Base-by-base conservation (phyloP, 768 basidiomycete genomes). In the Lyophyllum semitale region DNA sequence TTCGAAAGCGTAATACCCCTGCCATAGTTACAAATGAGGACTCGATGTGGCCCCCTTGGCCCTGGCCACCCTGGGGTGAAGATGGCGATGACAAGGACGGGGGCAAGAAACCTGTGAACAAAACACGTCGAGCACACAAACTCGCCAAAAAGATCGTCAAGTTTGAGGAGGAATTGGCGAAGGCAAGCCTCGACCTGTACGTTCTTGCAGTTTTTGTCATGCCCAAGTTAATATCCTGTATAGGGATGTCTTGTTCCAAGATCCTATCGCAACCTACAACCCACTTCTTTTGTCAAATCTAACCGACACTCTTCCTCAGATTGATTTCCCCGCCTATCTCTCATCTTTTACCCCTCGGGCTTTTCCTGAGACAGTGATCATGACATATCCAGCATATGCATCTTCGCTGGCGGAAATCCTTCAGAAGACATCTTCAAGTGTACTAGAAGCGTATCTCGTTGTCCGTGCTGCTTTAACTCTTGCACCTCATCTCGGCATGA, bases 241-340 rank as follows among this genome's bases (percentile, higher is more conserved):
- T 58, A 88, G 87, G 23, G 89, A 88, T 63, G 77, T 86, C 29
- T 73, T 90, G 42, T 79, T 82, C 57, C 85, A 88, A 68, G 88
- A 98, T 67, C 95, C 95, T 2, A 76, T 92, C 43, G 86, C 78
- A 42, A 90, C 93, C 0, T 98, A 99, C 71, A 98, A 98, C 67
- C 94, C 93, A 6, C 78, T 82, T 38, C 75, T 82, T 2, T 75
- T 94, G 51, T 76, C 80, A 15, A 87, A 89, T 35, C 81, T 98
- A 54, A 85, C 85, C 26, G 74, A 77, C 17, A 73, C 82, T 1
- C 73, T 98, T 4, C 82, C 89, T 1, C 84, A 93, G 67, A 82
- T 99, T 59, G 77, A 90, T 59, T 93, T 96, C 70, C 77, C 83
- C 1, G 78, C 84, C n/a, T 99, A 97, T 71, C 87, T 98, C 55